These are phyloP conservation scores for Bombardia bombarda DNA, from an alignment of 495 filamentous ascomycete species.

Conservation along the genomic window DNA sequence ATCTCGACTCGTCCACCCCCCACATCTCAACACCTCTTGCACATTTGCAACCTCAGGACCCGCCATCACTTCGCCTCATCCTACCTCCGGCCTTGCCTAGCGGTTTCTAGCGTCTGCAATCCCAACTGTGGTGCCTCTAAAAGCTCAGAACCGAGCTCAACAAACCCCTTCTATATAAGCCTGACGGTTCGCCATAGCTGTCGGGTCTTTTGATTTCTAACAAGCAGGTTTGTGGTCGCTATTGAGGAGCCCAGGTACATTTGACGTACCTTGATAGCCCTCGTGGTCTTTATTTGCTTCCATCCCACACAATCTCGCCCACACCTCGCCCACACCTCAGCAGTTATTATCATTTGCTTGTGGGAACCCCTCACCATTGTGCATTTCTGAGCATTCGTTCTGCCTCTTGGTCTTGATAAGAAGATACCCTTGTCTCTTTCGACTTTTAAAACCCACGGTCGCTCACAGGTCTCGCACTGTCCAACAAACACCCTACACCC, in stretches of 20 bases:
- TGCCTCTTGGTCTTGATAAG: conserved; percentile 1
- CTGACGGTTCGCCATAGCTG: conserved; percentile 13
- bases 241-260: conserved; percentile 30
- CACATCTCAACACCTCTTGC: conserved; percentile 4
- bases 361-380: no score
- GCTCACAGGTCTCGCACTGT: no score
- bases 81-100: conserved; percentile 10
- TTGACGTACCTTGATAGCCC: conserved; percentile 20
- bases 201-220: conserved; percentile 9
- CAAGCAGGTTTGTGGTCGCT: conserved; percentile 32
- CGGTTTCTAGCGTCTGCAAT: background rate
- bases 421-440: no score
- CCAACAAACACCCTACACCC: background rate
- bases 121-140: no score
- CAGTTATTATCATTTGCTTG: no score
- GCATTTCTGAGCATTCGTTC: background rate
- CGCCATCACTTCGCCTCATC: conserved; percentile 18
- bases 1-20: conserved; percentile 25
- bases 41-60: conserved; percentile 1
- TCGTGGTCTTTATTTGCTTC: background rate
- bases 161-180: conserved; percentile 19
- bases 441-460: no score
- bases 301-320: conserved; percentile 2
- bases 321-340: conserved; percentile 7
- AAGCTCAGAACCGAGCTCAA: no score